Conservation (phyloP, 2,329 filamentous ascomycete genomes). For the Aspergillus bombycis region DNA sequence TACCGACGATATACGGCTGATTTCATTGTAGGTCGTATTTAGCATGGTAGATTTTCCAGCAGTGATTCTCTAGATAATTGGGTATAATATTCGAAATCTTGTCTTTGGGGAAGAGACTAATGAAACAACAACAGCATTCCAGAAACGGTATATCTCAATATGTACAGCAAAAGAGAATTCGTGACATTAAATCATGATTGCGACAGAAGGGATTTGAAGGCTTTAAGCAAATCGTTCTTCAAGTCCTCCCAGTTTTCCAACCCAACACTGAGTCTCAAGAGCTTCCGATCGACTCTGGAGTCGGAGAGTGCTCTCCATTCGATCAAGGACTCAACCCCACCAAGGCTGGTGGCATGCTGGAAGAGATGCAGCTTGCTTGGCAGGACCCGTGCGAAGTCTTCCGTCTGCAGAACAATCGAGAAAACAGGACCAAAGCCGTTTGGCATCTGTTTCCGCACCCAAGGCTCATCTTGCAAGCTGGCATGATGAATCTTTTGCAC, state of each 20-base stretch:
- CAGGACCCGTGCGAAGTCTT: slow-evolving; percentile 64
- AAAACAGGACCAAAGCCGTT: slow-evolving; percentile 89
- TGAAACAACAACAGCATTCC: background rate
- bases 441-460: slow-evolving; percentile 87
- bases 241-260: slow-evolving; percentile 86
- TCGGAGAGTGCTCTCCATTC: slow-evolving; percentile 96
- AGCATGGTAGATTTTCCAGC: rapidly evolving
- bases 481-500: slow-evolving; percentile 73
- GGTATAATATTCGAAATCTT: too few relatives aligned
- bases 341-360: slow-evolving; percentile 91
- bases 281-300: slow-evolving; percentile 65
- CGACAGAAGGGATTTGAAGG: slow-evolving; percentile 50
- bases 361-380: slow-evolving; percentile 81
- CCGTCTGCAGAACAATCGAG: slow-evolving; percentile 65
- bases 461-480: slow-evolving; percentile 73
- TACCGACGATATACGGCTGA: background rate
- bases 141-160: background rate
- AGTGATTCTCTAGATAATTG: background rate
- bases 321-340: slow-evolving; percentile 91
- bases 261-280: slow-evolving; percentile 82
- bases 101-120: background rate
- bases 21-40: background rate
- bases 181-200: background rate
- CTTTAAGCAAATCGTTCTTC: slow-evolving; percentile 71
- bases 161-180: background rate